These are phyloP conservation scores for Lumnitzera littorea DNA, from an alignment of 345 rosid species.

Conservation along the genomic window DNA sequence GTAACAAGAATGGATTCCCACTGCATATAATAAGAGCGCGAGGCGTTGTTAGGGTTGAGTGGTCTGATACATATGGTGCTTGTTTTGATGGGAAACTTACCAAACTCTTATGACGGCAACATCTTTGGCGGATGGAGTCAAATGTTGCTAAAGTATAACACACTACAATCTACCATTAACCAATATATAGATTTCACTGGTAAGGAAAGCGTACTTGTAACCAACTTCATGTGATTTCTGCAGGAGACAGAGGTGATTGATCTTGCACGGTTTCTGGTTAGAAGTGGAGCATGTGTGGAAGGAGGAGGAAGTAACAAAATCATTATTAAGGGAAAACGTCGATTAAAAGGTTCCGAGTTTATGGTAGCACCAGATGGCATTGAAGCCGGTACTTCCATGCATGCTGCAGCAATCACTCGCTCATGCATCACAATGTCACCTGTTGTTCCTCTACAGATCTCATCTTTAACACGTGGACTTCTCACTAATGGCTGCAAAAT, in stretches of 20 bases:
- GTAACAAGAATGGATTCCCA: conserved; percentile 17
- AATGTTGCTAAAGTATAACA: conserved; percentile 26
- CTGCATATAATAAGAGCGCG: conserved; percentile 23
- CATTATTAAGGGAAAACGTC: conserved; percentile 13
- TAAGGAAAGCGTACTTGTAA: neutral
- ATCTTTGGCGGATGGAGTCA: conserved; percentile 27
- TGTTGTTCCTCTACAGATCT: conserved; percentile 15
- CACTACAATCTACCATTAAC: no score
- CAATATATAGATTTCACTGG: no score
- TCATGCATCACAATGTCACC: conserved; percentile 27
- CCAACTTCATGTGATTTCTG: neutral
- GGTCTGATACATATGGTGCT: no score
- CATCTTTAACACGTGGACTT: conserved; percentile 17
- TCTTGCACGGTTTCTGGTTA: conserved; percentile 22
- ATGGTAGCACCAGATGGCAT: conserved; percentile 19
- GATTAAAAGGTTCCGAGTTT: conserved; percentile 18
- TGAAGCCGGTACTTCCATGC: conserved; percentile 28
- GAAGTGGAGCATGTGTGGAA: conserved; percentile 19
- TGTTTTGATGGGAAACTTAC: conserved; percentile 21
- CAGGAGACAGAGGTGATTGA: conserved; percentile 27
- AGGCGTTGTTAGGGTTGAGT: no score
- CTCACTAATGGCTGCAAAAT: conserved; percentile 21
- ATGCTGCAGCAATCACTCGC: conserved; percentile 31
- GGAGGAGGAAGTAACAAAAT: conserved; percentile 17
- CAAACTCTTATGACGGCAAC: conserved; percentile 38